phyloP scores from a whole-genome alignment of 352 stramenopile genomes.

The Phytophthora melonis region DNA sequence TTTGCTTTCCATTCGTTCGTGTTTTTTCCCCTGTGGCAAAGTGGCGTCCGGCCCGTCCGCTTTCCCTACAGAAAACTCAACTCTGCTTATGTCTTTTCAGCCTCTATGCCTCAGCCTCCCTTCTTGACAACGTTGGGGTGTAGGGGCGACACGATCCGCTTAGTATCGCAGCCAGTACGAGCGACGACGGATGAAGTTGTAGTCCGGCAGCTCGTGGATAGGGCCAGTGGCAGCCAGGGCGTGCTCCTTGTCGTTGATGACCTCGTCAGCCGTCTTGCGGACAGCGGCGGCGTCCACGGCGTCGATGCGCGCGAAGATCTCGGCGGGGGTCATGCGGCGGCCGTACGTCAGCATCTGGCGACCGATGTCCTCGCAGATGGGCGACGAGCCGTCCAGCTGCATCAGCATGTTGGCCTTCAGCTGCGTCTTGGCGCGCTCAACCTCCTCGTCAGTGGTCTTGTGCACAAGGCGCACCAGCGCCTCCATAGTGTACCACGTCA shows the following conservation, averaged over 20 bases:
- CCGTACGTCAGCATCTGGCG: conserved; percentile 98
- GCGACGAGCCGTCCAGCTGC: conserved; percentile 98
- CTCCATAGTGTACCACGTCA: conserved; percentile 96
- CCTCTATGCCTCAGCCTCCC: conserved; percentile 45
- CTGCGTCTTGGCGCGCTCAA: conserved; percentile 98
- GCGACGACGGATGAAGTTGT: conserved; percentile 99
- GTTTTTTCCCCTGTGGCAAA: conserved; percentile 40
- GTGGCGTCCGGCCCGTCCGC: conserved; percentile 39
- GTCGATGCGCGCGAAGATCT: conserved; percentile 99
- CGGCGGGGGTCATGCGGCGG: conserved; percentile 97
- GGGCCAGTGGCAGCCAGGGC: conserved; percentile 97
- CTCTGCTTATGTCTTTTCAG: conserved; percentile 35
- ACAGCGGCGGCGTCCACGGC: conserved; percentile 97
- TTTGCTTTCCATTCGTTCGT: conserved; percentile 43
- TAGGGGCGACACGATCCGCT: conserved; percentile 29
- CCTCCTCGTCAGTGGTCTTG: conserved; percentile 97
- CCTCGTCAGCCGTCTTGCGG: conserved; percentile 82
- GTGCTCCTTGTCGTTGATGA: conserved; percentile 99
- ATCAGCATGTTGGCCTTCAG: conserved; percentile 99
- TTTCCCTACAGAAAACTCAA: conserved; percentile 44
- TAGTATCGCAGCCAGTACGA: conserved; percentile 98
- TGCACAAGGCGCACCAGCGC: conserved; percentile 96
- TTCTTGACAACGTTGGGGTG: conserved; percentile 42
- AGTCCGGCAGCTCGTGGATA: conserved; percentile 99
- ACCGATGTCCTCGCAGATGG: conserved; percentile 99